Base-by-base conservation (phyloP, 331 rosid genomes). In the Prunus yedoensis region DNA sequence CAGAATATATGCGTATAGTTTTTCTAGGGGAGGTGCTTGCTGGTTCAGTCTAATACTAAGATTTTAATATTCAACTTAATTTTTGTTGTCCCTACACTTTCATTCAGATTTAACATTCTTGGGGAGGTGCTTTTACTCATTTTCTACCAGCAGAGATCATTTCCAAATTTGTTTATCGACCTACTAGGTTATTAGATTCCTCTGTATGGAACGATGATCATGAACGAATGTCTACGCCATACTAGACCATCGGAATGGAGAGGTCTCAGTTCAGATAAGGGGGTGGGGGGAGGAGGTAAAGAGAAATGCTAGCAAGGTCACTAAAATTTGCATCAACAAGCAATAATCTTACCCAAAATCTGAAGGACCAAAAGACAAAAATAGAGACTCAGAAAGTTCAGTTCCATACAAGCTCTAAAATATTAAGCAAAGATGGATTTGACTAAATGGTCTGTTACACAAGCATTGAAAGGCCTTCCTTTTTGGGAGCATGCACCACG, bases 401-500 rank as follows among this genome's bases (percentile, higher is more conserved):
- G 23, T 74, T 63, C n/a, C 54, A 53, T 21, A 66, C 66, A 75
- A 75, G 65, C 59, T 65, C 65, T 35, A 53, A 62, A 68, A 16
- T 63, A 57, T 11, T 9, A 66, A 41, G 53, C 16, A 30, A 67
- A 45, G 46, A 67, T 54, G 66, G 59, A 21, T 60, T 38, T 14
- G 8, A 69, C 54, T 32, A 50, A 73, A 45, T 47, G 54, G 75
- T 60, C 80, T 57, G 63, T 85, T 71, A 85, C 71, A 79, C 32
- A 59, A 74, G 66, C 21, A 85, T 71, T 41, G 79, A 64, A 70
- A 74, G 73, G 71, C 85, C 87, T 70, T 69, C 85, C 81, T 93
- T 91, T 74, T 89, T 85, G 12, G 95, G 94, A 71, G 93, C 87
- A 63, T 84, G 4, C 56, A 75, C 87, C 54, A 81, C 85, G 74